Conservation (phyloP, 306 rosid species). For the Corylus avellana region DNA sequence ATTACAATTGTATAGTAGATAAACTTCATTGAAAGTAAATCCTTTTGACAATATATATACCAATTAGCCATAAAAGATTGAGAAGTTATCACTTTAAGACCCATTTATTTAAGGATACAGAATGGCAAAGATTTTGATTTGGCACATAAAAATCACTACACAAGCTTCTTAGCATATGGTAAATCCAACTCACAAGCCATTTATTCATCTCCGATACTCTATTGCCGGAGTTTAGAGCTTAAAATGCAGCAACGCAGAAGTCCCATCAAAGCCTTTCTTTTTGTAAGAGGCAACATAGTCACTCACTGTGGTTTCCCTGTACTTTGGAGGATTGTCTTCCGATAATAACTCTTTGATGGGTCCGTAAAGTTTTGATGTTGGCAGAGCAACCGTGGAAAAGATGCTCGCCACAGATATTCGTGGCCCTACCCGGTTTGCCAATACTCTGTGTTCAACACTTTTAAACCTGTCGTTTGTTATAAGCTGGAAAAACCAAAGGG, state of each 20-base stretch:
- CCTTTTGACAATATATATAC: too few relatives aligned
- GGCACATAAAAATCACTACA: too few relatives aligned
- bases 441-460: conserved; percentile 31
- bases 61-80: too few relatives aligned
- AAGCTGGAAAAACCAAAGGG: background rate
- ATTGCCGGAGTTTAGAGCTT: background rate
- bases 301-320: conserved; percentile 7
- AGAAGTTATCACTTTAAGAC: too few relatives aligned
- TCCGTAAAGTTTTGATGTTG: background rate
- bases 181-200: background rate
- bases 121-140: too few relatives aligned
- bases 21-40: too few relatives aligned
- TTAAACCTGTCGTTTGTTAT: conserved; percentile 38
- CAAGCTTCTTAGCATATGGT: too few relatives aligned
- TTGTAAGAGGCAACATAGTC: background rate
- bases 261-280: background rate
- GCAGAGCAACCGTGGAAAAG: background rate
- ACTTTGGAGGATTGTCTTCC: conserved; percentile 21
- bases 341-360: conserved; percentile 29
- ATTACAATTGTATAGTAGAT: too few relatives aligned
- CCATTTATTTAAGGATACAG: too few relatives aligned
- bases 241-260: background rate
- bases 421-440: conserved; percentile 21
- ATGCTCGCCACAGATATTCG: conserved; percentile 21
- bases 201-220: background rate